These are phyloP conservation scores for Capniomyces stellatus DNA, from an alignment of 371 early-diverging fungal species.

Conservation along the genomic window DNA sequence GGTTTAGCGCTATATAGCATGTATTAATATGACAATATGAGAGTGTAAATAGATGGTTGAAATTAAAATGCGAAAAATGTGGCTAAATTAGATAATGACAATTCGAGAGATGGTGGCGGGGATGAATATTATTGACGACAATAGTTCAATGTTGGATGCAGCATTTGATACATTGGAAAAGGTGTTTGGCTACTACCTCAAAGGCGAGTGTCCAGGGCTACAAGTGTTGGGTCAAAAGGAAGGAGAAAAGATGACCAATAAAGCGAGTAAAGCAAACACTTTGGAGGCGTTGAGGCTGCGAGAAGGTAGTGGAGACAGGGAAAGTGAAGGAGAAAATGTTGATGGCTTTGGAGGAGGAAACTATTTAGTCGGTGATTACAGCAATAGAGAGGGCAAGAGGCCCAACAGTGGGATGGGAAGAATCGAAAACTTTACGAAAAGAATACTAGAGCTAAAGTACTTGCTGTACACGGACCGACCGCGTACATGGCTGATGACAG, in stretches of 20 bases:
- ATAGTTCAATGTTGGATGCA: background rate
- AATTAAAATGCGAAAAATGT: too few relatives aligned
- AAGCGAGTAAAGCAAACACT: background rate
- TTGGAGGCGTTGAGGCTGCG: background rate
- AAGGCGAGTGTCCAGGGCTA: background rate
- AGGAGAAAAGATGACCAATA: background rate
- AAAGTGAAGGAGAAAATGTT: background rate
- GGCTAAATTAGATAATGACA: too few relatives aligned
- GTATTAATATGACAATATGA: too few relatives aligned
- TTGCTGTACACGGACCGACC: constrained; percentile 21
- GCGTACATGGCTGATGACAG: constrained; percentile 21
- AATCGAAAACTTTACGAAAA: background rate
- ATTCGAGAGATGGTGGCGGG: background rate
- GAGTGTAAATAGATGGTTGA: too few relatives aligned
- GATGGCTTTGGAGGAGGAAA: background rate
- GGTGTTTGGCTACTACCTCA: background rate
- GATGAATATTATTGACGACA: background rate
- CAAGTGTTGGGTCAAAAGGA: background rate
- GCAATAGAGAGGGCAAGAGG: background rate
- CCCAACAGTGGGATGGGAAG: background rate
- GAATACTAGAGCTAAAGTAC: background rate
- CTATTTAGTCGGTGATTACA: background rate
- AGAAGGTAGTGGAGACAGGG: background rate
- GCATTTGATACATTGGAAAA: constrained; percentile 2
- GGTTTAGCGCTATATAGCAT: too few relatives aligned